These are phyloP conservation scores for Fusarium bulbicola DNA, from an alignment of 2,329 filamentous ascomycete genomes.

Conservation along the genomic window DNA sequence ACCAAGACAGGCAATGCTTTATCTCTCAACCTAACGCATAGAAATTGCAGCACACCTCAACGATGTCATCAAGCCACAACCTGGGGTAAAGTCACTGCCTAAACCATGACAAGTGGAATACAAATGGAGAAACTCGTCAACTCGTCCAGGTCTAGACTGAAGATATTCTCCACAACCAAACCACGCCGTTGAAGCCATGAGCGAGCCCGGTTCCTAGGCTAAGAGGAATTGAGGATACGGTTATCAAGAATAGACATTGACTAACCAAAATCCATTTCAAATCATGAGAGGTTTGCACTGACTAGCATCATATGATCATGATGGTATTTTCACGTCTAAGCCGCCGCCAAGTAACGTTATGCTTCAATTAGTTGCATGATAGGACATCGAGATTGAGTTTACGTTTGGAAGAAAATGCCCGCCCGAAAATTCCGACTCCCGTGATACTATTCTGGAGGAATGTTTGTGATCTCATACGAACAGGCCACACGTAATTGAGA, in stretches of 20 bases:
- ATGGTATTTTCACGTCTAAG: not conserved
- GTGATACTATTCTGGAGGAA: not conserved
- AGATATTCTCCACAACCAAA: conserved; percentile 5
- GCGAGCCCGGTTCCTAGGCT: not conserved
- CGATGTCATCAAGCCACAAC: conserved; percentile 16
- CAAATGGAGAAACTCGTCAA: conserved; percentile 10
- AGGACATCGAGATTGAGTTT: not conserved
- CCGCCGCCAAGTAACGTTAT: conserved; percentile 6
- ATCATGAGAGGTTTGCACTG: conserved; percentile 4
- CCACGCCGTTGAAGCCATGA: conserved; percentile 14
- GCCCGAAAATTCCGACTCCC: not conserved
- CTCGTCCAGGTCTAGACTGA: conserved; percentile 3
- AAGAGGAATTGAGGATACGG: not conserved
- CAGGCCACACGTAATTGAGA: not conserved
- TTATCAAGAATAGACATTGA: conserved; percentile 17
- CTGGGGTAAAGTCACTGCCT: conserved; percentile 5
- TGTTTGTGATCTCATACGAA: not conserved
- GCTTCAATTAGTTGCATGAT: conserved; percentile 14
- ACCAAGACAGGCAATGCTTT: not conserved
- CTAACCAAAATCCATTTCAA: not conserved
- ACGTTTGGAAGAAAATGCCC: not conserved
- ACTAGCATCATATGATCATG: conserved; percentile 7
- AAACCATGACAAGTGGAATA: conserved; percentile 26
- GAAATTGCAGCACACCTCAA: not conserved
- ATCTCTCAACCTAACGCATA: not conserved